A percentile compares a stretch with the other conserved stretches of the same genome.
These are phyloP conservation scores for Neoboletus magnificus DNA, from an alignment of 768 basidiomycete species.

Conservation along the genomic window DNA sequence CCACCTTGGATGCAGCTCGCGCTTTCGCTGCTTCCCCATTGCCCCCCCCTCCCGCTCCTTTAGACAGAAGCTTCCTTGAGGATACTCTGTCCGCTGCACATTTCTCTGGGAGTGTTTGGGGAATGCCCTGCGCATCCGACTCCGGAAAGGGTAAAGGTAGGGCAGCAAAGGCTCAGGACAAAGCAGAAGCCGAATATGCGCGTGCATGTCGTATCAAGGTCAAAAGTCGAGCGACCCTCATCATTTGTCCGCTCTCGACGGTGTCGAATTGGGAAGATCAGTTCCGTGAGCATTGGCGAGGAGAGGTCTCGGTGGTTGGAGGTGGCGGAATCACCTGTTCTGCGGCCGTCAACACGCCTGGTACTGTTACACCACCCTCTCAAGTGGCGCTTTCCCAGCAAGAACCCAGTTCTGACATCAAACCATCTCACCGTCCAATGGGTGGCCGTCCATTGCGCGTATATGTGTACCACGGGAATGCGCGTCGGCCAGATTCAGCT, in stretches of 20 bases:
- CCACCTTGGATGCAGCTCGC: conserved; percentile 70
- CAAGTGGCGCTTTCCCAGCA: conserved; percentile 33
- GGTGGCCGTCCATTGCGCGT: conserved; percentile 65
- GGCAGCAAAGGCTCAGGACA: conserved; percentile 63
- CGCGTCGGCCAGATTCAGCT: conserved; percentile 78
- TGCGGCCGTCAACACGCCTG: conserved; percentile 32
- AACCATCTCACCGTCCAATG: conserved; percentile 35
- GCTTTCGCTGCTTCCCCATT: conserved; percentile 61
- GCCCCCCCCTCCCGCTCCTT: conserved; percentile 40
- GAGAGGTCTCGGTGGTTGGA: conserved; percentile 79
- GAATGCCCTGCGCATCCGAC: conserved; percentile 60
- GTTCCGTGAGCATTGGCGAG: conserved; percentile 95
- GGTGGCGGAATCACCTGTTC: conserved; percentile 52
- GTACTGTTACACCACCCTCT: conserved; percentile 35
- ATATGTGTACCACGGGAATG: conserved; percentile 94
- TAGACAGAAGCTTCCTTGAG: conserved; percentile 33
- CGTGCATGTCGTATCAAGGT: conserved; percentile 75
- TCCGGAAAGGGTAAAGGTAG: conserved; percentile 61
- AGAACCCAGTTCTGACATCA: conserved; percentile 21
- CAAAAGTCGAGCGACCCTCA: conserved; percentile 87
- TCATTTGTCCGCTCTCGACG: conserved; percentile 94
- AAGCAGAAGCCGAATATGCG: conserved; percentile 63
- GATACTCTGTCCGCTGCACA: conserved; percentile 46
- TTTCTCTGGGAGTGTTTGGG: conserved; percentile 80
- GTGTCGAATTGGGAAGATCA: conserved; percentile 99